These are phyloP conservation scores for Suillus fuscotomentosus DNA, from an alignment of 768 basidiomycete genomes.

Conservation along the genomic window DNA sequence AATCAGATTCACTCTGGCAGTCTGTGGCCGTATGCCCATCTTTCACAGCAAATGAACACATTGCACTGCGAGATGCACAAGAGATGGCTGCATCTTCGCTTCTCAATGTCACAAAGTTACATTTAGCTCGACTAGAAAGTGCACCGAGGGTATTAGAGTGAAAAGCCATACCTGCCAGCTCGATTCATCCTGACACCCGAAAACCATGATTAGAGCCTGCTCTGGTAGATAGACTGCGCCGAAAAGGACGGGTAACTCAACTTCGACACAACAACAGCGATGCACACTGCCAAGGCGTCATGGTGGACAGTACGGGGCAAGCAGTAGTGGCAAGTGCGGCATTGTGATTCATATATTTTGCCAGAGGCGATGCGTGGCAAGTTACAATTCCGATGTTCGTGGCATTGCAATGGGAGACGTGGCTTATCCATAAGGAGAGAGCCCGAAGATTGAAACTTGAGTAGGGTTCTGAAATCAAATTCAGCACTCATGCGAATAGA, in stretches of 20 bases:
- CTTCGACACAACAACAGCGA: conserved; percentile 58
- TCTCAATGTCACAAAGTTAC: too few relatives aligned
- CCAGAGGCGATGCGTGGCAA: conserved; percentile 53
- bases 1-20: not conserved
- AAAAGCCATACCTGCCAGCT: conserved; percentile 47
- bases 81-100: conserved; percentile 57
- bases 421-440: conserved; percentile 34
- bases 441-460: conserved; percentile 46
- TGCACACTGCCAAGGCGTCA: conserved; percentile 70
- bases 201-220: not conserved
- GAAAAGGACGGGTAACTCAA: conserved; percentile 49
- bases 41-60: conserved; percentile 52
- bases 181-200: conserved; percentile 48
- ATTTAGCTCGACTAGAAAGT: not conserved
- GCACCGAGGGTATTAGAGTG: not conserved
- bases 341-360: conserved; percentile 54
- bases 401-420: conserved; percentile 52
- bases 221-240: not conserved
- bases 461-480: conserved; percentile 44
- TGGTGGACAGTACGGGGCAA: conserved; percentile 67
- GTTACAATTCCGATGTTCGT: conserved; percentile 50
- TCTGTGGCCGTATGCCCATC: conserved; percentile 38
- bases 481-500: not conserved
- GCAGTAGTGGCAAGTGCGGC: conserved; percentile 40
- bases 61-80: conserved; percentile 11